Evolutionary conservation across 495 filamentous ascomycete species (phyloP).

Genomic region (Massariosphaeria phaeospora): DNA sequence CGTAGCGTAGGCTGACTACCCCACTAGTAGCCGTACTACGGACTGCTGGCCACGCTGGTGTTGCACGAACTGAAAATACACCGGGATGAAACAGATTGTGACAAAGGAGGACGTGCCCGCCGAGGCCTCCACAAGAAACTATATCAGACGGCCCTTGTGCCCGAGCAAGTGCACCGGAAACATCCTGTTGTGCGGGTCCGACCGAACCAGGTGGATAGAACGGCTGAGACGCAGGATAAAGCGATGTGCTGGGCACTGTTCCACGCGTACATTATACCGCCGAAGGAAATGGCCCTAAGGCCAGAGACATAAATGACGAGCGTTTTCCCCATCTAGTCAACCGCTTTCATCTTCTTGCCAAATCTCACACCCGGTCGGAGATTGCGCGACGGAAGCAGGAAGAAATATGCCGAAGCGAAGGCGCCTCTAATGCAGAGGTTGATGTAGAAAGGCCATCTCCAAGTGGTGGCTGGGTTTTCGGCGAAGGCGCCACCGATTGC

Average conservation of each 20-base stretch:
- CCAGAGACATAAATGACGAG: too few relatives aligned
- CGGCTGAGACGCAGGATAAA: neutral
- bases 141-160: neutral
- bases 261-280: neutral
- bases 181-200: too few relatives aligned
- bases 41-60: slow-evolving; percentile 45
- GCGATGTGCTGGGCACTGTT: neutral
- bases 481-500: neutral
- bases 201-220: neutral
- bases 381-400: neutral
- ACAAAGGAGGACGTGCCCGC: neutral
- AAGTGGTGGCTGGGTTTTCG: neutral
- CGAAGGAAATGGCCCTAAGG: neutral
- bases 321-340: neutral
- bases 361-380: neutral
- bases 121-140: neutral
- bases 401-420: neutral
- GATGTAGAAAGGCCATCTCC: neutral
- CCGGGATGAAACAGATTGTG: neutral
- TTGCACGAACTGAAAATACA: neutral
- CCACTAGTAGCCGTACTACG: too few relatives aligned
- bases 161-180: neutral
- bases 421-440: neutral
- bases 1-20: too few relatives aligned
- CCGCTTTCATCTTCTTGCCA: neutral